phyloP scores from a whole-genome alignment of 2,329 filamentous ascomycete genomes.

The Epichloe gansuensis region DNA sequence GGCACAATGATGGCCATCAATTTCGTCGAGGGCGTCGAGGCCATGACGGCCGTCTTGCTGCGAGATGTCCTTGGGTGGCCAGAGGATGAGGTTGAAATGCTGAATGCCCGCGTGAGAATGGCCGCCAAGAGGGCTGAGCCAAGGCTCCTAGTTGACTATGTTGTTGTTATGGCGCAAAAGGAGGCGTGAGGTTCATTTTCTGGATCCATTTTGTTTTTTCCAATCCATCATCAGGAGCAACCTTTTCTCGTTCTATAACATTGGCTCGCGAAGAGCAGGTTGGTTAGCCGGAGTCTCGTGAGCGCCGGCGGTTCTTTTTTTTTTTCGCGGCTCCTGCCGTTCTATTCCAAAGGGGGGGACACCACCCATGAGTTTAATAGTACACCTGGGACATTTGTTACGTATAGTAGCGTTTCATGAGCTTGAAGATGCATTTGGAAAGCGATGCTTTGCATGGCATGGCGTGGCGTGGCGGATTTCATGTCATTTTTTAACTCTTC shows the following conservation, averaged over 20 bases:
- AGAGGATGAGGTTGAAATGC: conserved; percentile 30
- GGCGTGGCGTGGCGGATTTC: background rate
- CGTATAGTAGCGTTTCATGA: background rate
- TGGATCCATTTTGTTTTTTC: background rate
- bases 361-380: background rate
- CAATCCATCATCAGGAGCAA: too few relatives aligned
- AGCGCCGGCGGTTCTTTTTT: background rate
- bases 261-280: too few relatives aligned
- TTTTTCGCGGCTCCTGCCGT: background rate
- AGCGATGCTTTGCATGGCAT: background rate
- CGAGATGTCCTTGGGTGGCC: conserved; percentile 26
- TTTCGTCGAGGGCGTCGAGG: conserved; percentile 24
- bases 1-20: conserved; percentile 26
- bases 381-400: background rate
- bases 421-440: background rate
- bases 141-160: conserved; percentile 19
- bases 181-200: conserved; percentile 1
- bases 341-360: background rate
- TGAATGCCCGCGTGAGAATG: conserved; percentile 13
- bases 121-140: conserved; percentile 13
- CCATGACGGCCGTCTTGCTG: conserved; percentile 24
- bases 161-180: conserved; percentile 19
- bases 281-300: background rate
- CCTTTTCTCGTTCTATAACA: background rate
- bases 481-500: too few relatives aligned